Percentiles rank a stretch among this genome's conserved stretches.
These are phyloP conservation scores for Fusarium sp. DNA, from an alignment of 2,329 filamentous ascomycete species.

Conservation along the genomic window DNA sequence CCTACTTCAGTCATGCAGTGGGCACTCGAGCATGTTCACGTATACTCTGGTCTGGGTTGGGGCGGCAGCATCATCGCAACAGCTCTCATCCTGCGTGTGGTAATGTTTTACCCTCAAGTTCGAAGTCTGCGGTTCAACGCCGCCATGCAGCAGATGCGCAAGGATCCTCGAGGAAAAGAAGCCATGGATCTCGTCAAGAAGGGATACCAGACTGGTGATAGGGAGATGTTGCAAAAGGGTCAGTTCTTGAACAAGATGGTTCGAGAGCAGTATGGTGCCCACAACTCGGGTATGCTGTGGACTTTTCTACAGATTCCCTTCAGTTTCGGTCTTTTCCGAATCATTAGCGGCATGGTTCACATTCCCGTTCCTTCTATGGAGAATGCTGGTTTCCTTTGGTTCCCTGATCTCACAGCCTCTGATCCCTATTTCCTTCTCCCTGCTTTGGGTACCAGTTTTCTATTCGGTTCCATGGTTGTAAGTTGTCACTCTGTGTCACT, in stretches of 20 bases:
- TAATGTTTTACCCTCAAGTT: conserved; percentile 68
- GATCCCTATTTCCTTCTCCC: conserved; percentile 85
- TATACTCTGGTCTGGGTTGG: conserved; percentile 80
- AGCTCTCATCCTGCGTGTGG: conserved; percentile 68
- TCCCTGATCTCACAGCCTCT: conserved; percentile 74
- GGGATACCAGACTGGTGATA: conserved; percentile 54
- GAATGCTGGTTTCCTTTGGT: conserved; percentile 76
- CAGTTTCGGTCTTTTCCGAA: conserved; percentile 80
- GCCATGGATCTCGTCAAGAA: conserved; percentile 60
- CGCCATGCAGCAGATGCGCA: conserved; percentile 64
- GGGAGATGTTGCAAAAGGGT: conserved; percentile 49
- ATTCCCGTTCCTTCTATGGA: conserved; percentile 84
- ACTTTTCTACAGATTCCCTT: conserved; percentile 65
- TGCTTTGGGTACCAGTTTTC: conserved; percentile 61
- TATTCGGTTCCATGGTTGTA: conserved; percentile 65
- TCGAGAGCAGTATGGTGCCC: conserved; percentile 49
- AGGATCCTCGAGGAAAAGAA: conserved; percentile 61
- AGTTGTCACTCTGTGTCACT: conserved; percentile 13
- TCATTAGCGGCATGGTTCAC: conserved; percentile 74
- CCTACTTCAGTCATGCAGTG: conserved; percentile 77
- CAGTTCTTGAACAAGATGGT: conserved; percentile 50
- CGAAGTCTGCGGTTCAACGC: conserved; percentile 54
- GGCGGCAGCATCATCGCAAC: conserved; percentile 74
- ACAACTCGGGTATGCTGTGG: conserved; percentile 49
- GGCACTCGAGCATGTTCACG: conserved; percentile 81